These are phyloP conservation scores for Cystobasidiaceae sp. DNA, from an alignment of 1,284 basidiomycete genomes.

Conservation along the genomic window DNA sequence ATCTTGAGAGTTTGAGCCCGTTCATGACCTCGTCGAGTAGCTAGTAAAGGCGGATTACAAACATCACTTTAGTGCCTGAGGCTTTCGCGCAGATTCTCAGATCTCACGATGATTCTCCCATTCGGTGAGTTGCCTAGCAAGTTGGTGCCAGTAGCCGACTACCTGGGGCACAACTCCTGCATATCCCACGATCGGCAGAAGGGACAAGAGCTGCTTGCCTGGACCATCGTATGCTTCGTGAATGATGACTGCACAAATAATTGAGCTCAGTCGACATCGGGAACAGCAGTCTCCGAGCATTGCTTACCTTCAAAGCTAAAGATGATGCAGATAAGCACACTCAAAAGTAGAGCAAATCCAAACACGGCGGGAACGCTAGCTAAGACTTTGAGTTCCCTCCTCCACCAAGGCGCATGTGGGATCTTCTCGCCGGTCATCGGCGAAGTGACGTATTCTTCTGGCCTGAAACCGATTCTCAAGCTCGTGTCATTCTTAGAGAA, in stretches of 20 bases:
- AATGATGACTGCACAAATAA: constrained; percentile 40
- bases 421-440: constrained; percentile 16
- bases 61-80: not conserved
- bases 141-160: constrained; percentile 59
- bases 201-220: constrained; percentile 61
- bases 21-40: constrained; percentile 51
- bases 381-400: constrained; percentile 66
- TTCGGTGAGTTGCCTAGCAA: constrained; percentile 65
- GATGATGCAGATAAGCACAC: constrained; percentile 49
- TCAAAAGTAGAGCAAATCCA: constrained; percentile 66
- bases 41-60: not conserved
- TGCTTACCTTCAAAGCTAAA: constrained; percentile 45
- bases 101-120: constrained; percentile 76
- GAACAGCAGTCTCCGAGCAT: too few relatives aligned
- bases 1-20: constrained; percentile 84
- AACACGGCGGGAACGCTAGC: constrained; percentile 72
- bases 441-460: constrained; percentile 34
- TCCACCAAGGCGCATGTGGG: constrained; percentile 37
- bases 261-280: not conserved
- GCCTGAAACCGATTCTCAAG: constrained; percentile 48
- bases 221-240: constrained; percentile 71
- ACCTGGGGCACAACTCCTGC: constrained; percentile 75
- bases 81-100: not conserved
- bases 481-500: constrained; percentile 70
- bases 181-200: constrained; percentile 80